phyloP scores from a whole-genome alignment of 495 filamentous ascomycete species.

The Amniculicola lignicola region DNA sequence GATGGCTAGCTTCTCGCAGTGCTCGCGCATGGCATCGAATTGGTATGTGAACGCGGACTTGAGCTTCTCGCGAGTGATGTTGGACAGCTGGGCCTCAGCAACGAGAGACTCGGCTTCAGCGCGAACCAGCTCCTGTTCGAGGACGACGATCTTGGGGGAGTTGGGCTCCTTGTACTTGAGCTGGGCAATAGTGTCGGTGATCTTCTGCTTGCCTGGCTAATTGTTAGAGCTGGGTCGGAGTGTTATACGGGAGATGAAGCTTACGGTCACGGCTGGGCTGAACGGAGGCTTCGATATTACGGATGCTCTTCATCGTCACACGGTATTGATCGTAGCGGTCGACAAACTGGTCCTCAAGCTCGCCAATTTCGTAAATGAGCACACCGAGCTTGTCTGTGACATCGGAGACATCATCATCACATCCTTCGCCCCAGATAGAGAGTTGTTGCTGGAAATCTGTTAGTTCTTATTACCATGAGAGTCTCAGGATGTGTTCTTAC shows the following conservation, averaged over 20 bases:
- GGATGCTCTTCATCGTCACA: slow-evolving; percentile 97
- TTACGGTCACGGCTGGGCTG: slow-evolving; percentile 95
- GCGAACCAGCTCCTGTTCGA: slow-evolving; percentile 97
- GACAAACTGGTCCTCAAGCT: slow-evolving; percentile 96
- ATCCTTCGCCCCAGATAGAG: slow-evolving; percentile 93
- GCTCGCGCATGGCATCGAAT: slow-evolving; percentile 94
- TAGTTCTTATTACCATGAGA: slow-evolving; percentile 25
- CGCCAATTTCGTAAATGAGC: slow-evolving; percentile 95
- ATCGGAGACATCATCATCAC: slow-evolving; percentile 97
- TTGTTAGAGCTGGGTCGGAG: slow-evolving; percentile 4
- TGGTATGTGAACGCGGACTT: slow-evolving; percentile 98
- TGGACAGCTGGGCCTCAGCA: slow-evolving; percentile 94
- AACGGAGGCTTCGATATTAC: slow-evolving; percentile 97
- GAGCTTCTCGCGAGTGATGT: slow-evolving; percentile 98
- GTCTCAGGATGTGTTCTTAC: slow-evolving; percentile 52
- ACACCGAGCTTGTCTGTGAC: slow-evolving; percentile 98
- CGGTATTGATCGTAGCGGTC: slow-evolving; percentile 99
- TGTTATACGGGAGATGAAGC: slow-evolving; percentile 36
- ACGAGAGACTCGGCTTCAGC: slow-evolving; percentile 98
- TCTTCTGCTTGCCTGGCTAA: slow-evolving; percentile 87
- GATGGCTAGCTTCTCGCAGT: slow-evolving; percentile 97
- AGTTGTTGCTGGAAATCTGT: slow-evolving; percentile 78
- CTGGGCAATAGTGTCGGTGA: slow-evolving; percentile 97
- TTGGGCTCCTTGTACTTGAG: slow-evolving; percentile 99
- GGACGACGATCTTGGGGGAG: slow-evolving; percentile 92